Evolutionary conservation across 257 asterid species (phyloP), one percentile per base, ranked within the genome.

Genomic region (Solanum bukasovii): DNA sequence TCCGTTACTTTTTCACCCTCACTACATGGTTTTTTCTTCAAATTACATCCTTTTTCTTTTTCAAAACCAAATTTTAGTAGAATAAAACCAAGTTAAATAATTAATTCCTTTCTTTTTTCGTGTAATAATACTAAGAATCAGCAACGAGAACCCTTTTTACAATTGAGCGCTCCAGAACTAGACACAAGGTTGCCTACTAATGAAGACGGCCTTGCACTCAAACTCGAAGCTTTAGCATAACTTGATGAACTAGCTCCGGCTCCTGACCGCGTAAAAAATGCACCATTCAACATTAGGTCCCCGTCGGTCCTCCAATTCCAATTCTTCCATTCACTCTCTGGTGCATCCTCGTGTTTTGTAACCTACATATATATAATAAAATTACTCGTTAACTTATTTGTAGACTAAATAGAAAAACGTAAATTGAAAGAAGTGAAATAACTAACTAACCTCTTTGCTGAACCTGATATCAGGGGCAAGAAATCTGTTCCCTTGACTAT

Each of bases 251-350:
- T 91, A 0, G 95, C 93, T 34, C 93, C 92, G 0, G 93, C 94
- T 4, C 98, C 98, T 2, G 98, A 90, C 2, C 89, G 93, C 6
- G 92, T 94, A 31, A 96, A 96, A 87, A 33, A 94, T 14, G 98
- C 98, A 63, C 98, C 98, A 20, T 96, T 96, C 68, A 94, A 52
- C 98, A 96, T 96, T 38, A 96, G 87, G 84, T 96, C 98, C 27
- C 98, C 98, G 61, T 94, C 98, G 2, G 98, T 92, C 65, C 95
- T 96, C 98, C 98, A 96, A 63, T 96, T 92, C 98, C 98, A 96
- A 40, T 65, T 74, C 38, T 96, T 96, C 96, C 97, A 96, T 31
- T 94, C 93, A 23, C 87, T 90, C 35, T 92, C 95, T 0, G 96
- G 94, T 8, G 97, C 94, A 81, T 94, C 98, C 37, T 94, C 98